Evolutionary conservation across 2,329 filamentous ascomycete genomes (phyloP), one percentile per base, ranked within the genome.

Genomic region (Colletotrichum sp.): DNA sequence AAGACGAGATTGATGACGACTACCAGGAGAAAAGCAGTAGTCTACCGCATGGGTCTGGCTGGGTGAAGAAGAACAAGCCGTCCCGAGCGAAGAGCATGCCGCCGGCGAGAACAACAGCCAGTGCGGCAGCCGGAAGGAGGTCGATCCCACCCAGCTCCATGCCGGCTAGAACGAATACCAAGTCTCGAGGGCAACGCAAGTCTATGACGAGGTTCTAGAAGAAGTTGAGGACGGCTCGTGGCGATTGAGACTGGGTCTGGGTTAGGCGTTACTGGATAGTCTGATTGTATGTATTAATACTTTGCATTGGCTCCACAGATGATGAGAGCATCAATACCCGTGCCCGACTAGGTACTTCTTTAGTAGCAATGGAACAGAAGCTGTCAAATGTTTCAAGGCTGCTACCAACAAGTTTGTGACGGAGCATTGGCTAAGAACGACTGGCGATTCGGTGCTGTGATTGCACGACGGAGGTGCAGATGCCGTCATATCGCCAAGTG

Each of bases 1-100:
- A 86, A 39, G 86, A 87, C 13, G 82, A 82, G n/a, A 79, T 85
- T 39, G 85, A 87, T 69, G 81, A 78, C 26, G 85, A 81, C 1
- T 85, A 85, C 49, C 77, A 81, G 34, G 79, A 78, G 24, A 71
- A 44, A 16, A 79, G 59, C 30, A 75, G 60, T 5, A 77, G 71
- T 28, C 60, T 79, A 63, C 76, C 77, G 8, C 66, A 28, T 12
- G 78, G 78, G 1, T 39, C 72, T 3, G 77, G 79, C 18, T 78
- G 78, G 79, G 77, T 78, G n/a, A 78, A 77, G 70, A 81, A 81
- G 67, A 67, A 32, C 24, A 75, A 68, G 39, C 34, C 49, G 6
- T 15, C 64, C 9, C 64, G 74, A 12, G 70, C 74, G 8, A 76
- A 69, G 18, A 76, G 74, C 44, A 26, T 65, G 64, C 70, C 74